Evolutionary conservation across 108 stramenopile genomes (phyloP).

Genomic region (Aureococcus anophagefferens): DNA sequence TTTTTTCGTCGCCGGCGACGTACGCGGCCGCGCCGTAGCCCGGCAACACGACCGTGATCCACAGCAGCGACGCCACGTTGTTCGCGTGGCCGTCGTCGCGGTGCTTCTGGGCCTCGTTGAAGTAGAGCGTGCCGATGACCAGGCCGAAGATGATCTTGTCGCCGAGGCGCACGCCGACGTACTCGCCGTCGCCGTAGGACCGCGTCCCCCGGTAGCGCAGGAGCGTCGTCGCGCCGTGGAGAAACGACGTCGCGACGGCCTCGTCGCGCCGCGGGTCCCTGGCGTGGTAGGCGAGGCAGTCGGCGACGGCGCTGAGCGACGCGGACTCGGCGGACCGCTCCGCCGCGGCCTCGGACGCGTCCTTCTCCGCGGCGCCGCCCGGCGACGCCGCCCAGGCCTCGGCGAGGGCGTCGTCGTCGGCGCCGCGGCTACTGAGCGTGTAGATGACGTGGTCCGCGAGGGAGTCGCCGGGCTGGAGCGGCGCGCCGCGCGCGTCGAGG

Average conservation of each 20-base stretch:
- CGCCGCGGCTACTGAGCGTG: neutral
- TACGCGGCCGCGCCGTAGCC: constrained; percentile 22
- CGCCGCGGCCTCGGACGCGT: no score
- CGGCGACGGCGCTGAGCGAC: neutral
- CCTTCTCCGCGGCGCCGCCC: no score
- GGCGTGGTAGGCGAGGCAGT: neutral
- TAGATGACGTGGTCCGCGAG: neutral
- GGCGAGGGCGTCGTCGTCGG: neutral
- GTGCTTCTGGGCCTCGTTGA: constrained; percentile 8
- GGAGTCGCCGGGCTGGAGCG: neutral
- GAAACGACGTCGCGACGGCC: neutral
- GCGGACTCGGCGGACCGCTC: no score
- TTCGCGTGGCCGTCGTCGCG: neutral
- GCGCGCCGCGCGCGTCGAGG: no score
- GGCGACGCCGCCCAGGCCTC: neutral
- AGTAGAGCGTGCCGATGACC: constrained; percentile 18
- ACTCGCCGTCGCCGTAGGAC: constrained; percentile 12
- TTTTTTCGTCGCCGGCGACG: no score
- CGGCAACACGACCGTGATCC: constrained; percentile 5
- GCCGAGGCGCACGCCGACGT: constrained; percentile 15
- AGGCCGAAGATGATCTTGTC: constrained; percentile 22
- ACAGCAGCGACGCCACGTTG: constrained; percentile 13
- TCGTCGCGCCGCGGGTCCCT: neutral
- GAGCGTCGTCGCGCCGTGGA: neutral
- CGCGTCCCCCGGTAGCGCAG: neutral